Evolutionary conservation across 768 basidiomycete species (phyloP).

Genomic region (Mycena venus): DNA sequence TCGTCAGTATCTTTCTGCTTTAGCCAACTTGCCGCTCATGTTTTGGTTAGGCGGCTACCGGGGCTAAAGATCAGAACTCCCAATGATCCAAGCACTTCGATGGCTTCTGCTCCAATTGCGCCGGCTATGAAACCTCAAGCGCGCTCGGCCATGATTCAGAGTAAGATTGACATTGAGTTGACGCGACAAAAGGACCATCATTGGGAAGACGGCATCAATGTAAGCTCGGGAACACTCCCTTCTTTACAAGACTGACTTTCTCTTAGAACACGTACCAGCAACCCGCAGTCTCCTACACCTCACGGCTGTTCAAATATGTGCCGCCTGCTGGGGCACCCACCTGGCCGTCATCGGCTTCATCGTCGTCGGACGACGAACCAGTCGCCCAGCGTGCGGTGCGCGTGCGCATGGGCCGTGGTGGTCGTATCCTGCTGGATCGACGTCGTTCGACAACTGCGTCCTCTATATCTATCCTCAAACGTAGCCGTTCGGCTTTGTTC

Average conservation of each 20-base stretch:
- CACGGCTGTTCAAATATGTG: slow-evolving; percentile 77
- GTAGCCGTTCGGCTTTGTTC: slow-evolving; percentile 28
- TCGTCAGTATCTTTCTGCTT: background rate
- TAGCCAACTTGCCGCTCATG: background rate
- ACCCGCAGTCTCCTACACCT: slow-evolving; percentile 66
- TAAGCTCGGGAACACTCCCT: slow-evolving; percentile 47
- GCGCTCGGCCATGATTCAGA: slow-evolving; percentile 71
- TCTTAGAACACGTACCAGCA: slow-evolving; percentile 80
- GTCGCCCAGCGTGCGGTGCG: slow-evolving; percentile 67
- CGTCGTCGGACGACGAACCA: slow-evolving; percentile 41
- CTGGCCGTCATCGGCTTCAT: slow-evolving; percentile 1
- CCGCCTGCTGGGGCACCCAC: slow-evolving; percentile 53
- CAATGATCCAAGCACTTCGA: slow-evolving; percentile 48
- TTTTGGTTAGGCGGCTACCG: slow-evolving; percentile 57
- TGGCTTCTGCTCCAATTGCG: slow-evolving; percentile 60
- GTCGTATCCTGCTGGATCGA: slow-evolving; percentile 83
- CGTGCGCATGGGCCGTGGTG: slow-evolving; percentile 86
- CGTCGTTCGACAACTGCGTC: slow-evolving; percentile 53
- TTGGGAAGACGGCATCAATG: slow-evolving; percentile 93
- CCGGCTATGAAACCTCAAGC: slow-evolving; percentile 75
- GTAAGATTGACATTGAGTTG: slow-evolving; percentile 74
- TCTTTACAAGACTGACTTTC: background rate
- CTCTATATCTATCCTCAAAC: slow-evolving; percentile 30
- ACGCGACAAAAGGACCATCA: slow-evolving; percentile 80
- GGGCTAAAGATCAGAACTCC: slow-evolving; percentile 68